Percentiles rank a stretch among this genome's conserved stretches.
phyloP scores from a whole-genome alignment of 768 basidiomycete species.

The Agaricus blazei region DNA sequence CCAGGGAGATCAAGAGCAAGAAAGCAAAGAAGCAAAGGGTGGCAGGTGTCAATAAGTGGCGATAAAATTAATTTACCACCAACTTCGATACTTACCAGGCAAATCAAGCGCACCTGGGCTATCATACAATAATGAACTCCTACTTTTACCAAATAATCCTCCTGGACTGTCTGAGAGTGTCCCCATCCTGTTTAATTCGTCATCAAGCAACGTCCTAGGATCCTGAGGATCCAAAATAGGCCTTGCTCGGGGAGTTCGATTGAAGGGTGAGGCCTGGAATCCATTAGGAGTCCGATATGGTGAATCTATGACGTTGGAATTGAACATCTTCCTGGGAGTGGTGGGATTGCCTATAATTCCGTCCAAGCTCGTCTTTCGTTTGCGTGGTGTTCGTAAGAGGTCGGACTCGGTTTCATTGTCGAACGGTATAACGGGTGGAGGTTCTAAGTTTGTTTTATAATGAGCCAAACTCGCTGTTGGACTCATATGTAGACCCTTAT shows the following conservation, averaged over 20 bases:
- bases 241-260: constrained; percentile 43
- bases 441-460: constrained; percentile 66
- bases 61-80: constrained; percentile 34
- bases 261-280: constrained; percentile 27
- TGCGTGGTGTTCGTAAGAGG: constrained; percentile 34
- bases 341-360: constrained; percentile 25
- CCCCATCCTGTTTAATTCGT: constrained; percentile 57
- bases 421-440: constrained; percentile 40
- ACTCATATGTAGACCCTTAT: constrained; percentile 66
- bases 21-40: not conserved
- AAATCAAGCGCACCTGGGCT: constrained; percentile 58
- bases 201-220: constrained; percentile 61
- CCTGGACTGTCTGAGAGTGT: constrained; percentile 55
- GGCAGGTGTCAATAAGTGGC: not conserved
- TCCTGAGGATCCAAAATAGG: constrained; percentile 68
- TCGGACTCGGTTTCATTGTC: constrained; percentile 22
- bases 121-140: constrained; percentile 56
- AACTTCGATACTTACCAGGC: constrained; percentile 47
- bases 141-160: constrained; percentile 59
- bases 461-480: constrained; percentile 60
- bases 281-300: constrained; percentile 30
- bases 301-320: constrained; percentile 29
- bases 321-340: constrained; percentile 34
- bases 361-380: constrained; percentile 20
- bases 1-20: not conserved